Percentiles rank a stretch among this genome's conserved stretches.
Conservation (phyloP, 345 rosid species). For the Syzygium grande region DNA sequence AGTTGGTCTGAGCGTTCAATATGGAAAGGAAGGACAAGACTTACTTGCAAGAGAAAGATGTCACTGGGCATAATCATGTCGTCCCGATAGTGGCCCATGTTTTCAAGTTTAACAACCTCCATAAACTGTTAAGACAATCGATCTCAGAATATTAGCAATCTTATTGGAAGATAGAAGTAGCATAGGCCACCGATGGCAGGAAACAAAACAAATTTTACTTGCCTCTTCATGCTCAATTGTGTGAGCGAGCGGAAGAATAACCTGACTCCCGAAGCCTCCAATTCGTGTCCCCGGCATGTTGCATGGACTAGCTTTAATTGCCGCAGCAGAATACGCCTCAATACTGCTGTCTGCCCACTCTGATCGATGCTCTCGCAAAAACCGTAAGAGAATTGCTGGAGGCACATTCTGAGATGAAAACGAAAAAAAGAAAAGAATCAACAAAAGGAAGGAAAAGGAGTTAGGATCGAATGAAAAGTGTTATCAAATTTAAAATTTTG, state of each 20-base stretch:
- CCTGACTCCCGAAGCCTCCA: slow-evolving; percentile 89
- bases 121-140: slow-evolving; percentile 40
- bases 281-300: slow-evolving; percentile 64
- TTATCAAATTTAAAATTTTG: too few species aligned
- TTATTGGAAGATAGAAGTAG: neutral
- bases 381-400: slow-evolving; percentile 81
- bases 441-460: neutral
- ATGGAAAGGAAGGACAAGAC: slow-evolving; percentile 3
- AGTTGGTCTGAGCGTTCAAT: neutral
- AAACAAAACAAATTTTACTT: slow-evolving; percentile 1
- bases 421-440: neutral
- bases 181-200: neutral
- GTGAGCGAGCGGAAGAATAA: slow-evolving; percentile 95
- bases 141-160: neutral
- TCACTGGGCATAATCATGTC: slow-evolving; percentile 84
- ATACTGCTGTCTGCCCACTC: slow-evolving; percentile 98
- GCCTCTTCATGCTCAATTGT: slow-evolving; percentile 96
- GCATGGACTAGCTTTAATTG: slow-evolving; percentile 86
- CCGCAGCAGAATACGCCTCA: slow-evolving; percentile 88
- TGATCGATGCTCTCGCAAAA: slow-evolving; percentile 91
- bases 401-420: slow-evolving; percentile 71
- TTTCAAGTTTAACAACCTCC: slow-evolving; percentile 94
- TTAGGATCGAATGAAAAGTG: neutral
- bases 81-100: slow-evolving; percentile 71
- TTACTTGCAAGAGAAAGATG: slow-evolving; percentile 91